Conservation (phyloP, 495 filamentous ascomycete genomes). For the Hypoxylon crocopeplum region DNA sequence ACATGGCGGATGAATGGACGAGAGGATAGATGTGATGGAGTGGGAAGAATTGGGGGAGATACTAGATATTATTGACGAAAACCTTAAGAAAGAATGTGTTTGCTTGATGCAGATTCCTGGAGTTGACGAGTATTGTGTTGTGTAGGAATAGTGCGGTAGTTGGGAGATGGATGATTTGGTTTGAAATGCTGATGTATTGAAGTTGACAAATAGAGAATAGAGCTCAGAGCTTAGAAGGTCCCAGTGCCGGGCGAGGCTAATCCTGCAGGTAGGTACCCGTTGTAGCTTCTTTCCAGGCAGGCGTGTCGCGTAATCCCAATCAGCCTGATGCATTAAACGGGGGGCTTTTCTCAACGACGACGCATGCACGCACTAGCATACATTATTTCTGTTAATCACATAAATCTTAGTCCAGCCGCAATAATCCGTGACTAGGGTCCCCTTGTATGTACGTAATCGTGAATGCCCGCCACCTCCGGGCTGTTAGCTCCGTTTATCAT, state of each 20-base stretch:
- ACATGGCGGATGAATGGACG: conserved; percentile 61
- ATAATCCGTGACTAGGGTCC: too few species aligned
- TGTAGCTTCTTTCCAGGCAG: conserved; percentile 10
- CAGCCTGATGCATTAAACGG: neutral
- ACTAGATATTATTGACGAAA: neutral
- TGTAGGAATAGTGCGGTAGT: neutral
- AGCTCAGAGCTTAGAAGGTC: conserved; percentile 21
- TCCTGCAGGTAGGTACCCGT: conserved; percentile 27
- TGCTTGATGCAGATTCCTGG: neutral
- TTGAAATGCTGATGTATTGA: conserved; percentile 22
- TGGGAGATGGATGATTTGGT: neutral
- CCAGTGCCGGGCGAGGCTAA: conserved; percentile 14
- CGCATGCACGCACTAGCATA: too few species aligned
- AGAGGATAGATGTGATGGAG: conserved; percentile 4
- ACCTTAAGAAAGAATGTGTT: neutral
- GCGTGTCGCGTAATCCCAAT: conserved; percentile 11
- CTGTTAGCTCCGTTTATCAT: conserved; percentile 16
- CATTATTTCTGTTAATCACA: too few species aligned
- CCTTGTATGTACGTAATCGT: neutral
- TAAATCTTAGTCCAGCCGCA: too few species aligned
- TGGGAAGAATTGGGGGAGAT: neutral
- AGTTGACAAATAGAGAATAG: neutral
- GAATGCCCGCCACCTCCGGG: neutral
- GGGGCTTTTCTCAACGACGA: too few species aligned
- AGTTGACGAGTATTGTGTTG: neutral